Evolutionary conservation across 1,139 yeast species (phyloP).

Genomic region (Torulaspora pretoriensis): DNA sequence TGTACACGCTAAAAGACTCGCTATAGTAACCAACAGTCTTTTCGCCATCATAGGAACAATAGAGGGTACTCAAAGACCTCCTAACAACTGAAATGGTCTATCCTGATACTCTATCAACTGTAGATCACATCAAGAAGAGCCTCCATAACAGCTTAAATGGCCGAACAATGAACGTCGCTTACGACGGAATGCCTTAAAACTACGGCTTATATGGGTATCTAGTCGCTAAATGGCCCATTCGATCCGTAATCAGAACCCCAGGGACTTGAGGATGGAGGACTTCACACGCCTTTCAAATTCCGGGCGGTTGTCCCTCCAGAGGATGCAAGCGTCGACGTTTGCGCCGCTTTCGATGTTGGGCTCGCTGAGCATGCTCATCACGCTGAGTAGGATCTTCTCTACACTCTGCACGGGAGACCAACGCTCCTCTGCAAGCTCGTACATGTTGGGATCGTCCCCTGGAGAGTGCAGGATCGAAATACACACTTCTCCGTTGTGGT

Average conservation of each 20-base stretch:
- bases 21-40: constrained; percentile 2
- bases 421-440: constrained; percentile 90
- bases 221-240: background rate
- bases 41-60: constrained; percentile 1
- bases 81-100: background rate
- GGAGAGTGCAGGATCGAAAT: constrained; percentile 93
- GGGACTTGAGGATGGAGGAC: constrained; percentile 27
- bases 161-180: constrained; percentile 3
- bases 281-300: constrained; percentile 62
- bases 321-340: constrained; percentile 90
- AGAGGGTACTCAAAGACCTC: background rate
- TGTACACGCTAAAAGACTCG: constrained; percentile 7
- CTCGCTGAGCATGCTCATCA: constrained; percentile 93
- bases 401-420: constrained; percentile 98
- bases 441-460: constrained; percentile 95
- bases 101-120: background rate
- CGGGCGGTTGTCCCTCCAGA: constrained; percentile 81
- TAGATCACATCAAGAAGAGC: background rate
- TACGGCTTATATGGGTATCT: background rate
- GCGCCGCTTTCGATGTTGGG: constrained; percentile 98
- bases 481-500: constrained; percentile 92
- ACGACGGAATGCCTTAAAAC: background rate
- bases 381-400: constrained; percentile 87
- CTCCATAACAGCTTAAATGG: background rate
- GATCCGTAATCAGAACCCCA: constrained; percentile 27